These are phyloP conservation scores for Phialocephala subalpina DNA, from an alignment of 2,329 filamentous ascomycete species.

Conservation along the genomic window DNA sequence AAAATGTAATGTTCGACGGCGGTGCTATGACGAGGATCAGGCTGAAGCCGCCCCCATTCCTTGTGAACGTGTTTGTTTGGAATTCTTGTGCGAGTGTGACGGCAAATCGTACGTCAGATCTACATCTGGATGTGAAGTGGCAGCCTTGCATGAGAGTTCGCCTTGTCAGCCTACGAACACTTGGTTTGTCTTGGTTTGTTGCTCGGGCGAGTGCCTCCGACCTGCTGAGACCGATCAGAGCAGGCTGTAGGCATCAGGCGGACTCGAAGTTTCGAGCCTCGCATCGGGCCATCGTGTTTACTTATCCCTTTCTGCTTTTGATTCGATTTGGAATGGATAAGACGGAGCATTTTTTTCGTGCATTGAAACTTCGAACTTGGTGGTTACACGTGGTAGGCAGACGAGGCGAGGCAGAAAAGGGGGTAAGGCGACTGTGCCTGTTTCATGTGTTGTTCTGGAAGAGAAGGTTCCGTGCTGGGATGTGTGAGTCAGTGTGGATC, in stretches of 20 bases:
- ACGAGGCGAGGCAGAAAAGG: conserved; percentile 1
- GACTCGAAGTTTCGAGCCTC: not conserved
- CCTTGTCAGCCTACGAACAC: not conserved
- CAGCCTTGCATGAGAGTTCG: conserved; percentile 4
- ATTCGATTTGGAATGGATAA: not conserved
- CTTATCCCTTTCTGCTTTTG: not conserved
- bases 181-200: not conserved
- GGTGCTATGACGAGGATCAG: not conserved
- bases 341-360: not conserved
- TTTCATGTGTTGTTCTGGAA: not conserved
- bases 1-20: too few species aligned
- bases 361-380: too few species aligned
- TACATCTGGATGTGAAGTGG: not conserved
- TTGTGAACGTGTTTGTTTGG: not conserved
- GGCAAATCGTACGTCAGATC: conserved; percentile 1
- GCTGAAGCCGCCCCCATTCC: not conserved
- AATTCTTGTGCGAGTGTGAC: not conserved
- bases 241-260: conserved; percentile 4
- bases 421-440: not conserved
- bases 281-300: not conserved
- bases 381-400: not conserved
- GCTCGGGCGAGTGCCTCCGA: not conserved
- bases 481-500: conserved; percentile 3
- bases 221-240: not conserved
- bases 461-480: too few species aligned